Conservation (phyloP, 768 basidiomycete genomes). For the Jaapia argillacea region DNA sequence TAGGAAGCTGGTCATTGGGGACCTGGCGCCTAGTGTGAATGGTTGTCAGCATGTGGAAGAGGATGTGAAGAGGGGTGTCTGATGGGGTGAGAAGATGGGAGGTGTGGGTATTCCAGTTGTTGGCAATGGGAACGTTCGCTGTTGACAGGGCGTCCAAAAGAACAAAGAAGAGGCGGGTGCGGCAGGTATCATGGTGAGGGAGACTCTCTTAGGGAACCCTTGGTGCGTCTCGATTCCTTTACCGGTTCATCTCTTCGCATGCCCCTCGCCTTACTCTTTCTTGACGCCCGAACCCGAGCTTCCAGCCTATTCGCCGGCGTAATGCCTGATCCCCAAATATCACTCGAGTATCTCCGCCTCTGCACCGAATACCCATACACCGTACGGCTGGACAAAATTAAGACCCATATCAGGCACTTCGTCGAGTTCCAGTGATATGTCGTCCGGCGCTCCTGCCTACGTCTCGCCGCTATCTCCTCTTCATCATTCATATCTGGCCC, state of each 20-base stretch:
- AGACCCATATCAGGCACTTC: conserved; percentile 60
- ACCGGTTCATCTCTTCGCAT: too few species aligned
- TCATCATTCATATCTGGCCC: too few species aligned
- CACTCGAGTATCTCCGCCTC: conserved; percentile 58
- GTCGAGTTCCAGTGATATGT: conserved; percentile 59
- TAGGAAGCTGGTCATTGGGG: conserved; percentile 36
- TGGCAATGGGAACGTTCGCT: conserved; percentile 73
- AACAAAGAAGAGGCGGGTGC: conserved; percentile 51
- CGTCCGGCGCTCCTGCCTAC: too few species aligned
- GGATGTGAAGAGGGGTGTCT: too few species aligned
- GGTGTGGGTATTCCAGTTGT: conserved; percentile 46
- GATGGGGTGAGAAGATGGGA: not conserved
- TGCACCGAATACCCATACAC: conserved; percentile 44
- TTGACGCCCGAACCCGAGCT: too few species aligned
- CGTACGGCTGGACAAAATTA: conserved; percentile 37
- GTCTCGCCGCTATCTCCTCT: too few species aligned
- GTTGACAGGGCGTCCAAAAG: conserved; percentile 40
- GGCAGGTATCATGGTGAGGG: conserved; percentile 76
- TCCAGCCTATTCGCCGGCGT: conserved; percentile 46
- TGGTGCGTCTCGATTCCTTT: conserved; percentile 51
- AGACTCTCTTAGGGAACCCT: conserved; percentile 66
- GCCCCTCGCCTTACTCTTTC: too few species aligned
- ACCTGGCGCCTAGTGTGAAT: too few species aligned
- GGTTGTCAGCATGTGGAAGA: too few species aligned
- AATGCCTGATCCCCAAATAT: conserved; percentile 57